A percentile compares a stretch with the other conserved stretches of the same genome.
These are phyloP conservation scores for Ogataea pini DNA, from an alignment of 805 yeast species.

Conservation along the genomic window DNA sequence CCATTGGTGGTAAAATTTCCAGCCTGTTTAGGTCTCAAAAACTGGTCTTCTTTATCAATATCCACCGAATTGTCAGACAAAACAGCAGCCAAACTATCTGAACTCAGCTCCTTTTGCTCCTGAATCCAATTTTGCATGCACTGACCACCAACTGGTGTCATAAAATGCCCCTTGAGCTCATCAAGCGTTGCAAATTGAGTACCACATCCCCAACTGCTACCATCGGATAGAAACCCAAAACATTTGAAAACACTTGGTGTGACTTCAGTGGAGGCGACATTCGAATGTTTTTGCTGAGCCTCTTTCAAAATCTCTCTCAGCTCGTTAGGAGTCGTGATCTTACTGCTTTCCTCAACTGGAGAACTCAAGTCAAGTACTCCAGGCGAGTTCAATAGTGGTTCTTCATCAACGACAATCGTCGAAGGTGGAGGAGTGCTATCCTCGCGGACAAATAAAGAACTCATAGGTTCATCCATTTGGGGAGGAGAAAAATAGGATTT, in stretches of 20 bases:
- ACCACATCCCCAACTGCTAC: slow-evolving; percentile 2
- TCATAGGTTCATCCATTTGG: neutral
- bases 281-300: neutral
- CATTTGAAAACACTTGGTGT: neutral
- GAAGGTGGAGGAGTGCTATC: slow-evolving; percentile 1
- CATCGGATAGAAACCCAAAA: neutral
- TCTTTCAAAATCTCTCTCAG: neutral
- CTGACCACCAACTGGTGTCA: neutral
- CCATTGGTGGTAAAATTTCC: neutral
- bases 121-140: neutral
- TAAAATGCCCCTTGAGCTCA: neutral
- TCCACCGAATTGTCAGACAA: neutral
- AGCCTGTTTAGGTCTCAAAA: slow-evolving; percentile 1
- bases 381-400: no score
- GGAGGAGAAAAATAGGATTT: no score
- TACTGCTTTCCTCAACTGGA: neutral
- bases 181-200: neutral
- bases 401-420: neutral
- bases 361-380: neutral
- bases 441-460: neutral
- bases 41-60: neutral
- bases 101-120: neutral
- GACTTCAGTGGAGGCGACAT: no score
- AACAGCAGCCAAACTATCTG: neutral
- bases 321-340: no score